phyloP scores from a whole-genome alignment of 768 basidiomycete genomes.

The Pisolithus sp. region DNA sequence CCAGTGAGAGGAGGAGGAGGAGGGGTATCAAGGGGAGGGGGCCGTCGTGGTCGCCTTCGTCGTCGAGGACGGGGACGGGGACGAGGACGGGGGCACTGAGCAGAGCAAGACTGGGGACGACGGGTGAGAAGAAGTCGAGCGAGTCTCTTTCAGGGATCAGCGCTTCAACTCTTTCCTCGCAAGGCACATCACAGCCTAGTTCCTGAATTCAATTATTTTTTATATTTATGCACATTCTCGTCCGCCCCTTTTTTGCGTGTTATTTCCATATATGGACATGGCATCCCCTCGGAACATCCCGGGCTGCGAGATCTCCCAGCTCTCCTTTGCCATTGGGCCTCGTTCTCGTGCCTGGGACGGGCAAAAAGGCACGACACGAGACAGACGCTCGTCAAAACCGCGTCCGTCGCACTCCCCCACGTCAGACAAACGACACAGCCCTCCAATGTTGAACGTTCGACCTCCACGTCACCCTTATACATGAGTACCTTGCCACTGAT shows the following conservation, averaged over 20 bases:
- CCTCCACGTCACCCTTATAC: no score
- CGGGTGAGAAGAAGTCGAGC: conserved; percentile 6
- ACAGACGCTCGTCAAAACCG: not conserved
- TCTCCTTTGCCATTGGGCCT: not conserved
- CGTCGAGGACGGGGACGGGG: conserved; percentile 1
- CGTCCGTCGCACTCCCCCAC: not conserved
- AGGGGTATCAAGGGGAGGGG: not conserved
- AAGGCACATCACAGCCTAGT: conserved; percentile 30
- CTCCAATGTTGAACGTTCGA: no score
- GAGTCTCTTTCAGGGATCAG: conserved; percentile 24
- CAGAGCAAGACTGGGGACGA: conserved; percentile 4
- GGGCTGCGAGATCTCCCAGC: not conserved
- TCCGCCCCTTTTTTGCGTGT: not conserved
- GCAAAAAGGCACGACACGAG: not conserved
- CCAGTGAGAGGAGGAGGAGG: not conserved
- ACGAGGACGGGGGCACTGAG: conserved; percentile 8
- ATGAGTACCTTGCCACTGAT: not conserved
- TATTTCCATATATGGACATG: not conserved
- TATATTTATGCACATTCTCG: conserved; percentile 5
- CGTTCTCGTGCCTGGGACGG: conserved; percentile 6
- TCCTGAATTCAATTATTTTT: conserved; percentile 16
- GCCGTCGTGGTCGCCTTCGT: not conserved
- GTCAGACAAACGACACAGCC: no score
- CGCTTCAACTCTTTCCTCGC: conserved; percentile 17
- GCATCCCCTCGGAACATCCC: not conserved